phyloP scores from a whole-genome alignment of 768 basidiomycete species.

The Trametes coccinea region DNA sequence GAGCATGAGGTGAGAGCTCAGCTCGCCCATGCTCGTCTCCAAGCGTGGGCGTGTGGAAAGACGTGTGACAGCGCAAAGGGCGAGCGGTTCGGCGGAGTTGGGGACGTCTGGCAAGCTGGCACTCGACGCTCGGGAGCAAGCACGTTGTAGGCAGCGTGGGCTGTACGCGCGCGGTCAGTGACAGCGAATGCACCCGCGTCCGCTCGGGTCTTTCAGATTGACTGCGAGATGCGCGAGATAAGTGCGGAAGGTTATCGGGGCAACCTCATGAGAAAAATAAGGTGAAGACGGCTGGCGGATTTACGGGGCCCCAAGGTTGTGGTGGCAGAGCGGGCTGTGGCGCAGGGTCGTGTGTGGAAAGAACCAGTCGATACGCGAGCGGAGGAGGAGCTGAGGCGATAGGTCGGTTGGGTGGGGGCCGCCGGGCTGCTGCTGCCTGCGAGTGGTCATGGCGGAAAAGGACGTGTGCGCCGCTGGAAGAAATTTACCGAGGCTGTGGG shows the following conservation, averaged over 20 bases:
- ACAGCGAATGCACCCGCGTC: neutral
- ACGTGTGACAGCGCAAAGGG: neutral
- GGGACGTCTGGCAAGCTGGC: neutral
- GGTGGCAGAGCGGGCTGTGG: neutral
- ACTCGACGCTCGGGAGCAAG: constrained; percentile 1
- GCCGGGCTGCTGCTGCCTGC: too few species aligned
- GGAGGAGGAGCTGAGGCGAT: neutral
- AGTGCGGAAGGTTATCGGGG: constrained; percentile 16
- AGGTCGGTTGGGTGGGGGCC: neutral
- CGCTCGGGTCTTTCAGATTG: constrained; percentile 10
- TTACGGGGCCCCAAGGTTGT: neutral
- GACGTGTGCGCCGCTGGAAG: neutral
- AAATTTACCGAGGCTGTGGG: neutral
- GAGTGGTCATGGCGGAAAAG: constrained; percentile 3
- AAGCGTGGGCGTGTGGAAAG: constrained; percentile 6
- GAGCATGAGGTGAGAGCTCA: constrained; percentile 10
- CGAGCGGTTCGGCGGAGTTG: neutral
- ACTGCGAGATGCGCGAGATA: constrained; percentile 22
- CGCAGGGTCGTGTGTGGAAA: neutral
- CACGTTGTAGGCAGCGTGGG: neutral
- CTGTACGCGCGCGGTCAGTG: neutral
- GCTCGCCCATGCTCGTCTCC: neutral
- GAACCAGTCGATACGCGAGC: neutral
- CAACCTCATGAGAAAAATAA: constrained; percentile 14
- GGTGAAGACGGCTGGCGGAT: neutral